Base-by-base conservation (phyloP, 1,284 basidiomycete genomes). In the Apiotrichum siamense region DNA sequence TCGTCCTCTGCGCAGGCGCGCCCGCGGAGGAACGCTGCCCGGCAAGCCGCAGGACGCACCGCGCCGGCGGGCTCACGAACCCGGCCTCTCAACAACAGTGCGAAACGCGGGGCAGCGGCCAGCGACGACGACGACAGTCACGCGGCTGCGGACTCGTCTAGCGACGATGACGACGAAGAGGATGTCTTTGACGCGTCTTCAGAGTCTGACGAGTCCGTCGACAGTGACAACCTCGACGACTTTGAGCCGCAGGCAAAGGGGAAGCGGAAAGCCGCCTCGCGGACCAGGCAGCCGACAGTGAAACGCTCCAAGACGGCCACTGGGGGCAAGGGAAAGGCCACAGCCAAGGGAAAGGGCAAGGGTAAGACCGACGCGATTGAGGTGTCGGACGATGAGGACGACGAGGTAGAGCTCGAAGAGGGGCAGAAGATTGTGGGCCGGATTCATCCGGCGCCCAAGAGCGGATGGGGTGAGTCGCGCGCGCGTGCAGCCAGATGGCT, bases 391-490 rank as follows among this genome's bases (percentile, higher is more conserved):
- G 63, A 61, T 7, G 52, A 55, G 23, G 64, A 65, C 32, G 59
- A 62, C 23, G 64, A 63, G 7, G 51, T 61, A 44, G 62, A 58
- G 39, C 58, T 61, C 23, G 60, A 59, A 12, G 62, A 62, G 18
- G 59, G 72, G 1, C 69, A 74, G 44, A 61, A 61, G 45, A 59
- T 68, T 36, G 66, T 63, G 7, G 67, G 76, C 82, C 66, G 70
- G 36, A 75, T 75, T 44, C 63, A 67, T 43, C 61, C 69, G 3
- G 88, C 88, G 11, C 89, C 89, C 0, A 88, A 79, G 62, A 83
- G 82, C 0, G 90, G 90, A 18, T 78, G 79, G 75, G 88, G 88
- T 87, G 55, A 48, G 78, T 73, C 38, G 7, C 10, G n/a, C 10
- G 20, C 7, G n/a, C 7, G 17, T 27, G 26, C 15, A 6, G 18